These are phyloP conservation scores for Sphagnum magellanicum DNA, from an alignment of 228 moss, liverwort and hornwort genomes.

Conservation along the genomic window DNA sequence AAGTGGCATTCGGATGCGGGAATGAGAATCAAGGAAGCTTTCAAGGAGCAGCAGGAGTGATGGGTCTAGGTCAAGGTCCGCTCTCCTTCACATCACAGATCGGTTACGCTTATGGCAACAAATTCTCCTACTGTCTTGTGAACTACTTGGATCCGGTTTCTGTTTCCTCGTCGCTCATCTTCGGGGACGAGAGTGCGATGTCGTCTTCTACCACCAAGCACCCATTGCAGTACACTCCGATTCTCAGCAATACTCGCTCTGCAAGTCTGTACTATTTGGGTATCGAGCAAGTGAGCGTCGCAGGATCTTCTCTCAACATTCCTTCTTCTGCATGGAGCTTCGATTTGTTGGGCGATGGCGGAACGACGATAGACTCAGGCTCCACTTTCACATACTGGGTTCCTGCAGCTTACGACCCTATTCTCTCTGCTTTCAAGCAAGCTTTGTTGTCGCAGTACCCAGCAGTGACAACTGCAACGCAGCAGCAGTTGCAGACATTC, in stretches of 20 bases:
- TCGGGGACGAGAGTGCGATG: conserved; percentile 28
- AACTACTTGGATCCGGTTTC: conserved; percentile 58
- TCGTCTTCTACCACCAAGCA: conserved; percentile 18
- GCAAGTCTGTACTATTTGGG: conserved; percentile 54
- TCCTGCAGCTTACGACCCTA: conserved; percentile 25
- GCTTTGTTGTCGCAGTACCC: conserved; percentile 24
- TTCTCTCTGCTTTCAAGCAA: conserved; percentile 46
- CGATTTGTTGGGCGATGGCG: conserved; percentile 41
- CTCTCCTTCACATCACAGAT: conserved; percentile 65
- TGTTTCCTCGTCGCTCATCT: conserved; percentile 58
- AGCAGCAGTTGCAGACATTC: conserved; percentile 26
- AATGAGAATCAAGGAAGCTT: conserved; percentile 55
- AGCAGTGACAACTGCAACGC: conserved; percentile 12
- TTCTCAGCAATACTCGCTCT: conserved; percentile 28
- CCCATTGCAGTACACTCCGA: conserved; percentile 41
- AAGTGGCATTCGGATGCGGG: conserved; percentile 69
- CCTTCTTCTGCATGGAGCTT: conserved; percentile 38
- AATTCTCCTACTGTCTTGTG: conserved; percentile 74
- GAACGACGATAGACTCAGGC: conserved; percentile 66
- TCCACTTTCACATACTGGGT: conserved; percentile 67
- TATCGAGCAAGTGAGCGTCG: conserved; percentile 31
- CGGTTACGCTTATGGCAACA: conserved; percentile 46
- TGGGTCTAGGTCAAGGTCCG: conserved; percentile 61
- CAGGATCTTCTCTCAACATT: conserved; percentile 23
- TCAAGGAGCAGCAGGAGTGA: conserved; percentile 50